Evolutionary conservation across 2,329 filamentous ascomycete species (phyloP), one percentile per base, ranked within the genome.

Genomic region (Chaetoscypha palmicola): DNA sequence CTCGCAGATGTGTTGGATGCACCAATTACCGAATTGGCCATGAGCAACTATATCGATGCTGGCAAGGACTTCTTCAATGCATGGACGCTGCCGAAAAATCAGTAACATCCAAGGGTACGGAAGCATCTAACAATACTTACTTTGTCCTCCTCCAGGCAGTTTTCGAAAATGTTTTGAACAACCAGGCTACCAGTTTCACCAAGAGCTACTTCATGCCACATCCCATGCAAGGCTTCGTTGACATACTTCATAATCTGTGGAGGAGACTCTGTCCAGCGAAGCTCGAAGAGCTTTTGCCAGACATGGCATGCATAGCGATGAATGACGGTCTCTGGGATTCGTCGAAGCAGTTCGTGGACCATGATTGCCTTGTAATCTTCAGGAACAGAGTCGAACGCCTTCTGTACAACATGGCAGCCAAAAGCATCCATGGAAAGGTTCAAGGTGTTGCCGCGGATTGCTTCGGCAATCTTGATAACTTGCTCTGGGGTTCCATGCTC

Each of bases 141-240:
- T 81, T 98, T 98, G 69, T 98, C 92, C 59, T 97, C 91, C 61
- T 98, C 94, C 22, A 97, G 77, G 60, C 92, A 98, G 60, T 98
- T 98, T 70, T 98, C 92, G 64, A 98, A 98, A 61, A 98, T 98
- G 64, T 98, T 98, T 67, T 98, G 92, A 38, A 98, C 94, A 35
- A 98, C 92, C 57, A 98, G 74, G 64, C 92, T 98, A 48, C 92
- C 92, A 9, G 94, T 98, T 71, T 98, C 92, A 26, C 92, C 92
- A 41, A 97, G 72, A 17, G 94, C 94, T 51, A 98, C 92, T 61
- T 98, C 91, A 61, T 97, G 90, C 92, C 92, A 98, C 89, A 97
- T 97, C 47, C 91, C 91, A 47, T 80, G 78, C 43, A 98, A 76
- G 48, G 92, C 86, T 57, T 97, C 89, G 60, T 98, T 98, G 67